A percentile compares a stretch with the other conserved stretches of the same genome.
These are phyloP conservation scores for Sodiomyces alkalinus DNA, from an alignment of 2,329 filamentous ascomycete genomes.

Conservation along the genomic window DNA sequence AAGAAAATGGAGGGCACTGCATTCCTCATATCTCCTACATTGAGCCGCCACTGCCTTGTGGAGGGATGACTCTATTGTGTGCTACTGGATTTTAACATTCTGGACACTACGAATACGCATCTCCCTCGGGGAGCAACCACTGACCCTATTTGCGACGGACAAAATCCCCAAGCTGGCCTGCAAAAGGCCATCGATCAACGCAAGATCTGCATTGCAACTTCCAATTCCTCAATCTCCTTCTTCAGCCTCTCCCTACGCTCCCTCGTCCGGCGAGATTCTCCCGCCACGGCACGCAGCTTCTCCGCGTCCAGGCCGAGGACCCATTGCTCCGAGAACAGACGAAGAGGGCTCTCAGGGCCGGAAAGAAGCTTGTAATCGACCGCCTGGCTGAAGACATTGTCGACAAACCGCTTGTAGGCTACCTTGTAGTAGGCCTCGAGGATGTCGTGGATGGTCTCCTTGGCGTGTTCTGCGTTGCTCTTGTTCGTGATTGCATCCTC, in stretches of 20 bases:
- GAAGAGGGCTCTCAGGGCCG: slow-evolving; percentile 13
- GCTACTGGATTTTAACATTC: too few relatives aligned
- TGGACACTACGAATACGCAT: too few relatives aligned
- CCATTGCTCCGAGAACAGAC: slow-evolving; percentile 15
- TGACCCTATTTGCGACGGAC: too few relatives aligned
- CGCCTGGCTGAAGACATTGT: slow-evolving; percentile 18
- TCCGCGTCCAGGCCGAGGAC: slow-evolving; percentile 11
- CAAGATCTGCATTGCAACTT: slow-evolving; percentile 3
- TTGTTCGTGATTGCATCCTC: neutral
- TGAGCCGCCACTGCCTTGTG: too few relatives aligned
- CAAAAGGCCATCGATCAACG: too few relatives aligned
- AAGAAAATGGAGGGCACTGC: too few relatives aligned
- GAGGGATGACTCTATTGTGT: too few relatives aligned
- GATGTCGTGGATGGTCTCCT: neutral
- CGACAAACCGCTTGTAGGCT: slow-evolving; percentile 16
- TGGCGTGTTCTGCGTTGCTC: slow-evolving; percentile 1
- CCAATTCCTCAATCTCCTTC: slow-evolving; percentile 2
- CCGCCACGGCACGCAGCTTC: slow-evolving; percentile 7
- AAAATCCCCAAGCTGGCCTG: too few relatives aligned
- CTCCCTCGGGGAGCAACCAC: too few relatives aligned
- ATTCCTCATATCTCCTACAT: too few relatives aligned
- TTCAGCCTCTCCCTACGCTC: slow-evolving; percentile 1
- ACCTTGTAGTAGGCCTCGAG: slow-evolving; percentile 16
- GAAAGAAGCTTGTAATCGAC: slow-evolving; percentile 13
- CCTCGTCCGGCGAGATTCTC: slow-evolving; percentile 1